A percentile compares a stretch with the other conserved stretches of the same genome.
These are phyloP conservation scores for Lachnellula occidentalis DNA, from an alignment of 2,329 filamentous ascomycete genomes.

Conservation along the genomic window DNA sequence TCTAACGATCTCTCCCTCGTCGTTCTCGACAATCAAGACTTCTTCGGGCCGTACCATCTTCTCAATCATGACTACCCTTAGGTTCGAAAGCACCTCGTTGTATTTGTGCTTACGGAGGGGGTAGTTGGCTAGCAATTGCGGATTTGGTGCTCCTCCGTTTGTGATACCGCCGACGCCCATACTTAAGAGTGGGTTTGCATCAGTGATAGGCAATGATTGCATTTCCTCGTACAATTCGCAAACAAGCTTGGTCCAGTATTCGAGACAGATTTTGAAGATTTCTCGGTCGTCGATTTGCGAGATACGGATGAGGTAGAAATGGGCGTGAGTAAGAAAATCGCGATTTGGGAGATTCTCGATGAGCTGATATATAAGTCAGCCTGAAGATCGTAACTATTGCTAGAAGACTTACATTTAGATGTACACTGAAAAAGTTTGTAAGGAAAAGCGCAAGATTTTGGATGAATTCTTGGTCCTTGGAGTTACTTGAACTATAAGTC, in stretches of 20 bases:
- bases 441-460: slow-evolving; percentile 94
- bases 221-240: slow-evolving; percentile 98
- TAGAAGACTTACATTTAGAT: slow-evolving; percentile 61
- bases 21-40: slow-evolving; percentile 98
- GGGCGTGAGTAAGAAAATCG: slow-evolving; percentile 90
- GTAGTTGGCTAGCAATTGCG: slow-evolving; percentile 78
- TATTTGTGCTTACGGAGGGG: slow-evolving; percentile 98
- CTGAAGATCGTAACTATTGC: neutral
- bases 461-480: slow-evolving; percentile 93
- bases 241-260: slow-evolving; percentile 98
- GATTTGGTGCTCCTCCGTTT: slow-evolving; percentile 79
- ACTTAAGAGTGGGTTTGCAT: slow-evolving; percentile 82
- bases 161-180: slow-evolving; percentile 67
- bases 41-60: slow-evolving; percentile 99
- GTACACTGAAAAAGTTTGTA: slow-evolving; percentile 93
- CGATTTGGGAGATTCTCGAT: slow-evolving; percentile 94
- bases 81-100: slow-evolving; percentile 84
- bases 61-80: slow-evolving; percentile 98
- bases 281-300: slow-evolving; percentile 98
- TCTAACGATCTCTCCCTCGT: slow-evolving; percentile 96
- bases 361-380: slow-evolving; percentile 46
- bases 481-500: slow-evolving; percentile 87
- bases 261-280: slow-evolving; percentile 98
- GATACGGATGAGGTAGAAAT: slow-evolving; percentile 97
- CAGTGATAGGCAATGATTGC: slow-evolving; percentile 90